Evolutionary conservation across 2,329 filamentous ascomycete genomes (phyloP).

Genomic region (Colletotrichum neosansevieriae): DNA sequence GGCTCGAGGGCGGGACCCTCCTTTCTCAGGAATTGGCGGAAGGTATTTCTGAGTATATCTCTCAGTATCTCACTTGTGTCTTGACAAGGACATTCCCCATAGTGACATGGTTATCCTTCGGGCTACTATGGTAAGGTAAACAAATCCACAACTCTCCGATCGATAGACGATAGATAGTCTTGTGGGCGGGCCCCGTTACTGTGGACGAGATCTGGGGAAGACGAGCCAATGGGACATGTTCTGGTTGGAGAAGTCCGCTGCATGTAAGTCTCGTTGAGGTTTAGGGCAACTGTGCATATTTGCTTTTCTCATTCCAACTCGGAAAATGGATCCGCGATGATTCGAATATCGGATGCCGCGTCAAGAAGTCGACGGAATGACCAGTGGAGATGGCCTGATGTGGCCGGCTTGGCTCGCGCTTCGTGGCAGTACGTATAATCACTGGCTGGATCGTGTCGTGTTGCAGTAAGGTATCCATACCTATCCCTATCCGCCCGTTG

Average conservation of each 20-base stretch:
- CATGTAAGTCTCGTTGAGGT: slow-evolving; percentile 19
- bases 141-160: slow-evolving; percentile 31
- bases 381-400: slow-evolving; percentile 19
- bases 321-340: slow-evolving; percentile 25
- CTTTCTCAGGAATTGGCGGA: no score
- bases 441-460: neutral
- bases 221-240: slow-evolving; percentile 22
- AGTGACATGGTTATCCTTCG: neutral
- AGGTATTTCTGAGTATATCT: neutral
- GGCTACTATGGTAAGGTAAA: neutral
- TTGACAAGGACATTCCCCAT: neutral
- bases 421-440: neutral
- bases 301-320: slow-evolving; percentile 24
- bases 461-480: slow-evolving; percentile 13
- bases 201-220: slow-evolving; percentile 34
- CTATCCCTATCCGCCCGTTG: neutral
- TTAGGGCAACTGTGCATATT: slow-evolving; percentile 21
- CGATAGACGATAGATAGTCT: slow-evolving; percentile 13
- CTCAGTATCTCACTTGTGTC: neutral
- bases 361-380: slow-evolving; percentile 21
- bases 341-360: slow-evolving; percentile 14
- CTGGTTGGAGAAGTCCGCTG: slow-evolving; percentile 20
- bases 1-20: neutral
- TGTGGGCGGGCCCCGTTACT: neutral
- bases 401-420: neutral